These are phyloP conservation scores for Dendrocalamus latiflorus DNA, from an alignment of 202 grass and related monocot genomes.

Conservation along the genomic window DNA sequence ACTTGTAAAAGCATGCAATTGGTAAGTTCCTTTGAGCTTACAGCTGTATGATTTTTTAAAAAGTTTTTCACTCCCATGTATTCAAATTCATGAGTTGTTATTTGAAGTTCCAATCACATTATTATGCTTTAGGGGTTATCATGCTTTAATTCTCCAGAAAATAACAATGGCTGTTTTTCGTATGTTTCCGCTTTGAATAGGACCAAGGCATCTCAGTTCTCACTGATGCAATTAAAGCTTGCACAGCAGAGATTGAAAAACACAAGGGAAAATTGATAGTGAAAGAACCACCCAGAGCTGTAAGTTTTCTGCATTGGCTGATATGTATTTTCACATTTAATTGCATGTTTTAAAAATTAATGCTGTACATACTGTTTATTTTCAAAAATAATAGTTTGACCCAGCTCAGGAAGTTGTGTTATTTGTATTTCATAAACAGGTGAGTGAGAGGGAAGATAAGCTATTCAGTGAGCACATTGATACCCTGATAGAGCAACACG, in stretches of 20 bases:
- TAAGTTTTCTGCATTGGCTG: slow-evolving; percentile 42
- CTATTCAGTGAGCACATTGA: slow-evolving; percentile 67
- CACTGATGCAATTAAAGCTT: slow-evolving; percentile 71
- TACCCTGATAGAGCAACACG: slow-evolving; percentile 52
- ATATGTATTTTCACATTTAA: no score
- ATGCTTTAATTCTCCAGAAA: background rate
- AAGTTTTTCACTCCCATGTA: background rate
- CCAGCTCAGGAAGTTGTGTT: background rate
- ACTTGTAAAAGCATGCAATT: background rate
- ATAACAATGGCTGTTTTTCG: background rate
- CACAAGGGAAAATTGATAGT: slow-evolving; percentile 84
- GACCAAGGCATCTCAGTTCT: slow-evolving; percentile 90
- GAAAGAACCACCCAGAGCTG: slow-evolving; percentile 91
- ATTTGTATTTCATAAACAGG: slow-evolving; percentile 41
- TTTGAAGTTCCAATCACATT: background rate
- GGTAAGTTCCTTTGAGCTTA: background rate
- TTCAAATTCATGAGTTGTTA: background rate
- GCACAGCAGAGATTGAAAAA: slow-evolving; percentile 66
- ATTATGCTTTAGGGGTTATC: background rate
- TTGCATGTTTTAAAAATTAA: background rate
- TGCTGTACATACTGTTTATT: background rate
- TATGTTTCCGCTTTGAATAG: slow-evolving; percentile 29
- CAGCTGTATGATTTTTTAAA: background rate
- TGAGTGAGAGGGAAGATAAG: slow-evolving; percentile 83
- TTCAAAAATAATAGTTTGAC: background rate